These are phyloP conservation scores for Glycine latifolia DNA, from an alignment of 306 rosid genomes.

Conservation along the genomic window DNA sequence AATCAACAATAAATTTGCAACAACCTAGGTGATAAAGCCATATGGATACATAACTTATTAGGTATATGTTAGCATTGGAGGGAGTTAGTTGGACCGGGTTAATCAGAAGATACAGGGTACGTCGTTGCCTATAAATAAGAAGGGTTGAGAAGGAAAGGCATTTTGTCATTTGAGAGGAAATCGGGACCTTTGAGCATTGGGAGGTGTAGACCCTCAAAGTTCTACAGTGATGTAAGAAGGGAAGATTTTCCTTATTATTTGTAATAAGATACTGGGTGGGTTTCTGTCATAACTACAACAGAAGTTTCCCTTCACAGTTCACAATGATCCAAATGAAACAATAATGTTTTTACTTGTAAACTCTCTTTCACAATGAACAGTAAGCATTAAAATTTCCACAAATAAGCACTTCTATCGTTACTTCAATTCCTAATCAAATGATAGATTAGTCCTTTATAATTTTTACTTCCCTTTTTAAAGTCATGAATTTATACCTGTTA, in stretches of 20 bases:
- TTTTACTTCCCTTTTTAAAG: too few species aligned
- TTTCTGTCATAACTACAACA: neutral
- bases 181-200: neutral
- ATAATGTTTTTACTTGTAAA: too few species aligned
- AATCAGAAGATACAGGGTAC: neutral
- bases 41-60: neutral
- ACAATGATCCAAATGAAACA: slow-evolving; percentile 24
- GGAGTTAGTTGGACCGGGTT: neutral
- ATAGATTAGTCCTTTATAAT: too few species aligned
- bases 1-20: slow-evolving; percentile 25
- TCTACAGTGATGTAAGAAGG: neutral
- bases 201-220: neutral
- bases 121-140: neutral
- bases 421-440: too few species aligned
- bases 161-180: neutral
- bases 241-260: neutral
- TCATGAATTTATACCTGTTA: neutral
- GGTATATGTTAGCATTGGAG: neutral
- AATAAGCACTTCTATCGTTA: too few species aligned
- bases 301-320: slow-evolving; percentile 5
- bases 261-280: neutral
- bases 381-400: too few species aligned
- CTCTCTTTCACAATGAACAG: too few species aligned
- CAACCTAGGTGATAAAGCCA: slow-evolving; percentile 2
- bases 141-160: neutral